A percentile compares a stretch with the other conserved stretches of the same genome.
Evolutionary conservation across 352 stramenopile species (phyloP).

Genomic region (Phytopythium litorale): DNA sequence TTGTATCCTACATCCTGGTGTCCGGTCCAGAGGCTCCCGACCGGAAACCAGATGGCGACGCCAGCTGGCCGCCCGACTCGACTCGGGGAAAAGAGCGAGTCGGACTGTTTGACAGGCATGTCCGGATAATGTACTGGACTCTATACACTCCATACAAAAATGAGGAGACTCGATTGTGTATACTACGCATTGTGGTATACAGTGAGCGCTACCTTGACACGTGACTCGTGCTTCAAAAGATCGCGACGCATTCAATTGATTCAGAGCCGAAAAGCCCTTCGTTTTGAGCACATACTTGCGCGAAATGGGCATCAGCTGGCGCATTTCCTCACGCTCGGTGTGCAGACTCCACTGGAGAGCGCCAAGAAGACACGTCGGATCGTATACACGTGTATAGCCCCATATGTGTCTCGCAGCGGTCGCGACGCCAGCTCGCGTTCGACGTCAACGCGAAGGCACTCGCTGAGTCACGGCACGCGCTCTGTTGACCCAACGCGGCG

Average conservation of each 20-base stretch:
- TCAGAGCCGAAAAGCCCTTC: too few species aligned
- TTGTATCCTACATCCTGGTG: conserved; percentile 1
- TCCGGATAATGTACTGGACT: background rate
- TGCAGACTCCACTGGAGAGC: background rate
- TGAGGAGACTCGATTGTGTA: background rate
- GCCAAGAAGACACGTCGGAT: too few species aligned
- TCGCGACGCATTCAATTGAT: background rate
- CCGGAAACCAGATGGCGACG: background rate
- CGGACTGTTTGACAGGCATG: background rate
- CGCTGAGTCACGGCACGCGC: background rate
- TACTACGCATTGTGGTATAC: background rate
- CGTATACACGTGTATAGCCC: too few species aligned
- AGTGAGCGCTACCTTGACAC: background rate
- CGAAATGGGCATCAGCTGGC: background rate
- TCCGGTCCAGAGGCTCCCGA: background rate
- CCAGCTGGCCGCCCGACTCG: background rate
- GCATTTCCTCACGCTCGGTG: background rate
- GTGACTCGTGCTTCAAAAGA: background rate
- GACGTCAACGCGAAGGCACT: background rate
- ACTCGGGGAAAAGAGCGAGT: background rate
- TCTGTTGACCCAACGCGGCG: background rate
- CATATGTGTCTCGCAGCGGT: too few species aligned
- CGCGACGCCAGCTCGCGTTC: background rate
- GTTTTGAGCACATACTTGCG: too few species aligned
- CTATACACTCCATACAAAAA: background rate